Evolutionary conservation across 2,329 filamentous ascomycete species (phyloP), one percentile per base, ranked within the genome.

Genomic region (Allantophomopsis lycopodina): DNA sequence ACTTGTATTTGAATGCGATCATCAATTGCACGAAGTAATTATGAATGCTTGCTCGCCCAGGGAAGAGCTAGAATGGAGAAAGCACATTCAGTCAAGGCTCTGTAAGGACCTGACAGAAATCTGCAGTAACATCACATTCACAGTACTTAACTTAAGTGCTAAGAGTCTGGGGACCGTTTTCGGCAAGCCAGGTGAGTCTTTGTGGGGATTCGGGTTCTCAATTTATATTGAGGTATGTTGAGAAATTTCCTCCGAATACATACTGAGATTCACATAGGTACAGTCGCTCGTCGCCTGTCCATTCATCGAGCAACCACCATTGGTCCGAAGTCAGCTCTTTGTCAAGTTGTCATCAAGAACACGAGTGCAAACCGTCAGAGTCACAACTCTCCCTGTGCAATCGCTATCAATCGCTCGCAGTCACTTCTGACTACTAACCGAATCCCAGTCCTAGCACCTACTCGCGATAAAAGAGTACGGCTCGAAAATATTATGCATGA

Each of bases 311-410:
- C 85, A 20, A 79, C 80, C 2, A 85, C 85, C 1, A 67, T 87
- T 17, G 78, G 81, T 13, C 68, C 77, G 12, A 83, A 77, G 48
- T 71, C 73, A 12, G 69, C 76, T 32, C 58, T 81, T 39, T 81
- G 73, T 45, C 83, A 91, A 52, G 77, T 94, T 38, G 81, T 94
- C 36, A 75, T 95, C 53, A 89, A 84, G 54, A 93, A 93, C 52
- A 94, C 88, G 1, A 79, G 79, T 49, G 71, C 74, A 2, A 65
- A 75, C 36, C 79, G 77, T 49, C 72, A 79, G 34, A 55, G 62
- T 6, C 59, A 71, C 5, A 56, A 65, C 13, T 58, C 67, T 46
- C 12, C 60, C 57, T 20, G 62, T 59, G 46, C 61, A 48, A 41
- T 66, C 55, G 40, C 66, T 56, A 77, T 93, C 45, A 80, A 79